These are phyloP conservation scores for Cladorrhinum sp. DNA, from an alignment of 2,329 filamentous ascomycete genomes.

Conservation along the genomic window DNA sequence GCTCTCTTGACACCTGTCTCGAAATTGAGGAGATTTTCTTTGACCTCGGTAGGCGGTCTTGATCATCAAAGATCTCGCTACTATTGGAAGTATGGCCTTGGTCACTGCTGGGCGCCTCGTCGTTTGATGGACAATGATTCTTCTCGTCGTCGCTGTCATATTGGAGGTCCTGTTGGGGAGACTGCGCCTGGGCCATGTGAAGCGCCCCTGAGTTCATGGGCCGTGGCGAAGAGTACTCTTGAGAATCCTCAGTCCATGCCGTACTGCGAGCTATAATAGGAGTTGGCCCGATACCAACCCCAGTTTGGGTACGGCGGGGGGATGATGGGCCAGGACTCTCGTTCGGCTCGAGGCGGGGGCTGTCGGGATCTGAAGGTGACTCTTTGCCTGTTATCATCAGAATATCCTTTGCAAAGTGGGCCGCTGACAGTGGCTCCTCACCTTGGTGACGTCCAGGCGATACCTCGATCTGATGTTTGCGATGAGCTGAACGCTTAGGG, in stretches of 20 bases:
- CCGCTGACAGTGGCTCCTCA: neutral
- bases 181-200: slow-evolving; percentile 4
- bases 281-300: neutral
- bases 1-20: neutral
- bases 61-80: neutral
- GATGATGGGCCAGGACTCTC: neutral
- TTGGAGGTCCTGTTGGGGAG: slow-evolving; percentile 1
- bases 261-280: slow-evolving; percentile 14
- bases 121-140: slow-evolving; percentile 6
- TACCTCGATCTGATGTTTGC: slow-evolving; percentile 1
- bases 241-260: slow-evolving; percentile 13
- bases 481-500: slow-evolving; percentile 6
- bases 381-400: slow-evolving; percentile 2
- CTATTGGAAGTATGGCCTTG: too few species aligned
- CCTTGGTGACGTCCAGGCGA: neutral
- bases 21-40: neutral
- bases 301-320: neutral
- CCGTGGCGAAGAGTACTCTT: slow-evolving; percentile 25
- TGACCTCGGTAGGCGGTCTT: neutral
- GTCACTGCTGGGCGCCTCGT: too few species aligned
- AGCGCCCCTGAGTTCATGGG: slow-evolving; percentile 14
- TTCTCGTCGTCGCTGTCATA: slow-evolving; percentile 24
- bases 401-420: neutral
- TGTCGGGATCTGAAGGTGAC: slow-evolving; percentile 2
- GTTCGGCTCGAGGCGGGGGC: neutral